phyloP scores from a whole-genome alignment of 345 rosid genomes.

The Orychophragmus violaceus region DNA sequence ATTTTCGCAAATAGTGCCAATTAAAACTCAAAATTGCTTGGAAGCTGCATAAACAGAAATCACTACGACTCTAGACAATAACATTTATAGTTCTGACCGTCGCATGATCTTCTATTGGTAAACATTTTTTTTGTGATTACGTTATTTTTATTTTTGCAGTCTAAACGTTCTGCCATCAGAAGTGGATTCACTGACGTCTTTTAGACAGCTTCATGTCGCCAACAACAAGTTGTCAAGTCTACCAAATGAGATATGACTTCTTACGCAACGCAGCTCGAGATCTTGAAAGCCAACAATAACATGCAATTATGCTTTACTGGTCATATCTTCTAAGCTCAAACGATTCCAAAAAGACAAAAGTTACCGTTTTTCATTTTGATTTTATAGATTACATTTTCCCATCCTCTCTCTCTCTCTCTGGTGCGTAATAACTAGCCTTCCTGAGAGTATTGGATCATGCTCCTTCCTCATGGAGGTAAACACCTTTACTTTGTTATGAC shows the following conservation, averaged over 20 bases:
- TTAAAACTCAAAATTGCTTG: too few species aligned
- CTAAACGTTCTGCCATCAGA: conserved; percentile 54
- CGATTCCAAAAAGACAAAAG: neutral
- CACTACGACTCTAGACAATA: too few species aligned
- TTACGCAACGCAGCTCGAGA: conserved; percentile 67
- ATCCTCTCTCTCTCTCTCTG: neutral
- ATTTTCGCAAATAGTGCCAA: too few species aligned
- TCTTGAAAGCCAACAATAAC: conserved; percentile 69
- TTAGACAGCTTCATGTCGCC: conserved; percentile 62
- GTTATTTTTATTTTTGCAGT: too few species aligned
- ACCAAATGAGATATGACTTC: conserved; percentile 61
- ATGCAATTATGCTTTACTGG: conserved; percentile 33
- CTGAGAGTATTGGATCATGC: conserved; percentile 45
- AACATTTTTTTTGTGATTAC: too few species aligned
- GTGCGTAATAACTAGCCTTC: conserved; percentile 50
- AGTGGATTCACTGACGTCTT: conserved; percentile 51
- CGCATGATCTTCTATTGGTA: too few species aligned
- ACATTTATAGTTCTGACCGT: too few species aligned
- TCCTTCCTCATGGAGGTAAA: conserved; percentile 58
- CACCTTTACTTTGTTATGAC: neutral
- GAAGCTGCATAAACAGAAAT: too few species aligned
- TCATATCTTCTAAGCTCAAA: neutral
- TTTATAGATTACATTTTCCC: neutral
- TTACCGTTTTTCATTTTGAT: neutral
- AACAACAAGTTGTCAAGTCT: conserved; percentile 62